phyloP scores from a whole-genome alignment of 352 stramenopile species.

The Phytophthora meadii region DNA sequence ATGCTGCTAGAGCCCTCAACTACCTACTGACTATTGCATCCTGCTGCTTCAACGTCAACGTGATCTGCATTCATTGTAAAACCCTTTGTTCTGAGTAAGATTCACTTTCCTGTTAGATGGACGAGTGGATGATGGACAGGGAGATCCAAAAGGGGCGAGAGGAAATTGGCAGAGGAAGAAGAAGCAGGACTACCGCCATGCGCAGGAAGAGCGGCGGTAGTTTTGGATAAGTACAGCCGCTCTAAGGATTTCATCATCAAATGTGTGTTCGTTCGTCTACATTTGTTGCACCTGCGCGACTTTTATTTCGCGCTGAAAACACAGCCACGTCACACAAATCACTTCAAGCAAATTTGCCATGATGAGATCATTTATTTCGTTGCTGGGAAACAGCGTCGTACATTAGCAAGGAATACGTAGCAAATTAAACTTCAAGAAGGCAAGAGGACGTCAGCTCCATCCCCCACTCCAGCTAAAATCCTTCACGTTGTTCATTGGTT shows the following conservation, averaged over 20 bases:
- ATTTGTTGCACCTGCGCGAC: background rate
- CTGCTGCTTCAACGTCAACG: conserved; percentile 38
- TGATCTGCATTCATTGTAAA: conserved; percentile 32
- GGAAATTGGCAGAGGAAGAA: conserved; percentile 24
- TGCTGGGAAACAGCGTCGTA: conserved; percentile 12
- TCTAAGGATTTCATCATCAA: conserved; percentile 32
- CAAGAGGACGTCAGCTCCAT: conserved; percentile 17
- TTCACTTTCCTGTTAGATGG: conserved; percentile 22
- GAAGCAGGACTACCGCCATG: conserved; percentile 18
- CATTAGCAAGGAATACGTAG: conserved; percentile 14
- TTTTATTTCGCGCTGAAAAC: conserved; percentile 1
- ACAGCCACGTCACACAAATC: background rate
- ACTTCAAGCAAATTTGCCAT: conserved; percentile 9
- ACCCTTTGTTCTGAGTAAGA: conserved; percentile 15
- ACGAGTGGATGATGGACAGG: conserved; percentile 18
- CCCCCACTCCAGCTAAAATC: conserved; percentile 18
- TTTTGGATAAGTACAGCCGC: conserved; percentile 39
- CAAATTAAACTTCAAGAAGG: conserved; percentile 35
- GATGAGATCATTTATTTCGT: conserved; percentile 26
- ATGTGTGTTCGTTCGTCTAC: conserved; percentile 8
- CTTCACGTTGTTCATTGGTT: conserved; percentile 26
- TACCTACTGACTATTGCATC: conserved; percentile 41
- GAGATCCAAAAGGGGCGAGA: conserved; percentile 8
- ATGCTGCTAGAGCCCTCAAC: conserved; percentile 72
- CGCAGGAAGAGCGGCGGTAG: conserved; percentile 26